Evolutionary conservation across 2,329 filamentous ascomycete genomes (phyloP), one percentile per base, ranked within the genome.

Genomic region (Trichophyton schoenleinii): DNA sequence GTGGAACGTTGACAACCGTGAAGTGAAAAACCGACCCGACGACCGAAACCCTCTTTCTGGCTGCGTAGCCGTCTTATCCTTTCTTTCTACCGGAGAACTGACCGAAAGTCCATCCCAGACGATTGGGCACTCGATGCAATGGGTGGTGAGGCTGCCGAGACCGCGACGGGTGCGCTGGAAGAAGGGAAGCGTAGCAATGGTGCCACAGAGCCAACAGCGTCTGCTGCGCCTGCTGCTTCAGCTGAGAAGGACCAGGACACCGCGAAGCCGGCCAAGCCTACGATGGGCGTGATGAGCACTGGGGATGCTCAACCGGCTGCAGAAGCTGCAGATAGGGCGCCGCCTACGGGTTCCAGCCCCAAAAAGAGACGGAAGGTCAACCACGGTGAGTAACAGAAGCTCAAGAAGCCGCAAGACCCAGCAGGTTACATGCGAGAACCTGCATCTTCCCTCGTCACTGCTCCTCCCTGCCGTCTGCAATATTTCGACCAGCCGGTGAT

Each of bases 291-390:
- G 60, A 65, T 67, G 61, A 68, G 66, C 66, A 64, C 69, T 63
- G 72, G 71, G 63, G 69, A 60, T 55, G 58, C 69, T 31, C 64
- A 64, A 60, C 63, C 67, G 60, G 64, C 70, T 63, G 74, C 74
- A 61, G 70, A 67, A 55, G 60, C 66, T 63, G 66, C 71, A 61
- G 70, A 67, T 55, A 60, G 65, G 63, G 65, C 71, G 62, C 65
- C 67, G 60, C 71, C 70, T 64, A 67, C 68, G 68, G 71, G 73
- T 63, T 66, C 72, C 61, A 88, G 84, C 72, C 85, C 87, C 57
- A 91, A 89, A 79, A 91, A 91, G 81, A 83, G 88, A 77, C 87
- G 88, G 79, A 92, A 92, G 79, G 88, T 92, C 68, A 91, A 91
- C 79, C 88, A 92, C 78, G 88, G 88, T 91, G 83, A 78, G 85